phyloP scores from a whole-genome alignment of 2,329 filamentous ascomycete species.

The Cladosporium austrohemisphaericum region DNA sequence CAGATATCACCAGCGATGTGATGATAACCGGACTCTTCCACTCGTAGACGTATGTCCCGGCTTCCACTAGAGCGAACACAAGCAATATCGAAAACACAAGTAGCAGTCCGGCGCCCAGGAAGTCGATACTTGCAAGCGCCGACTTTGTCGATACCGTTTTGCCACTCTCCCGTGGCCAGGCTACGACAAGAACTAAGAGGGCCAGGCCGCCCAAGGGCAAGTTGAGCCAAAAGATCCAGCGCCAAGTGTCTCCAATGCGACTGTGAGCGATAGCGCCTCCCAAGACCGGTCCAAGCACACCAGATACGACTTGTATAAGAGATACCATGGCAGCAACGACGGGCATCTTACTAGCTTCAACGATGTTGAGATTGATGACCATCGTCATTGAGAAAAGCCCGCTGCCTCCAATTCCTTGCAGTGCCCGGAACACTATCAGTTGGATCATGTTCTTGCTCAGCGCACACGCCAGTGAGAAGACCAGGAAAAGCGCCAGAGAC shows the following conservation, averaged over 20 bases:
- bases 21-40: neutral
- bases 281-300: neutral
- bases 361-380: slow-evolving; percentile 53
- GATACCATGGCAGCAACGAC: slow-evolving; percentile 39
- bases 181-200: neutral
- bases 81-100: slow-evolving; percentile 53
- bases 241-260: slow-evolving; percentile 7
- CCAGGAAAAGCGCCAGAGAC: slow-evolving; percentile 53
- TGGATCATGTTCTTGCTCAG: slow-evolving; percentile 44
- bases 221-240: slow-evolving; percentile 56
- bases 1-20: neutral
- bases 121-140: neutral
- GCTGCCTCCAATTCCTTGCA: slow-evolving; percentile 35
- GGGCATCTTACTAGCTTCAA: slow-evolving; percentile 40
- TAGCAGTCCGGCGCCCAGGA: slow-evolving; percentile 52
- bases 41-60: slow-evolving; percentile 35
- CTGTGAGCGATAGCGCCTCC: slow-evolving; percentile 17
- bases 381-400: slow-evolving; percentile 45
- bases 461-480: slow-evolving; percentile 56
- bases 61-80: slow-evolving; percentile 57
- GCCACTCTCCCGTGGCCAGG: neutral
- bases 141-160: neutral
- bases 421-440: slow-evolving; percentile 31
- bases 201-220: slow-evolving; percentile 50
- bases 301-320: neutral